These are phyloP conservation scores for Microcos paniculata DNA, from an alignment of 345 rosid genomes.

Conservation along the genomic window DNA sequence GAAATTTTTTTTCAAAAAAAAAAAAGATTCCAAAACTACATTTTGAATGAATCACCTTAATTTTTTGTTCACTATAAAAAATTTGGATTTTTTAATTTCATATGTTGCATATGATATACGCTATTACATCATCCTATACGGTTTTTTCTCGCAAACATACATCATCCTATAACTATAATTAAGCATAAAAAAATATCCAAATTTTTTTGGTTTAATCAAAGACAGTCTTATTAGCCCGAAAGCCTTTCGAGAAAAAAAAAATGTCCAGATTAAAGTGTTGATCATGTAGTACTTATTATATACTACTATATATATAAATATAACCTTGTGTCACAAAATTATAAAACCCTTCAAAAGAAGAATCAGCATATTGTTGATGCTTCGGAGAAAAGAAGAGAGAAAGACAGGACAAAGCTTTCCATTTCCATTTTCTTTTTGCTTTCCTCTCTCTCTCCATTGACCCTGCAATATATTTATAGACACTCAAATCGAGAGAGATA, in stretches of 20 bases:
- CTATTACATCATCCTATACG: neutral
- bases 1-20: no score
- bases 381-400: neutral
- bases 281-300: no score
- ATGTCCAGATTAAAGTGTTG: neutral
- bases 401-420: neutral
- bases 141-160: neutral
- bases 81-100: neutral
- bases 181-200: no score
- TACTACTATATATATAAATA: neutral
- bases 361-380: constrained; percentile 3
- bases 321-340: neutral
- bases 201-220: no score
- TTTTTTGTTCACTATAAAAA: neutral
- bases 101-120: neutral
- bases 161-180: neutral
- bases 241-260: no score
- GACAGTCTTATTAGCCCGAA: no score
- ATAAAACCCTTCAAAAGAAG: neutral
- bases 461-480: neutral
- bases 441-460: constrained; percentile 15
- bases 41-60: neutral
- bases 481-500: neutral
- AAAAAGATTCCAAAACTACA: no score
- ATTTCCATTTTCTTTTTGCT: neutral